phyloP scores from a whole-genome alignment of 805 yeast species.

The Monosporozyma yasuniensis region DNA sequence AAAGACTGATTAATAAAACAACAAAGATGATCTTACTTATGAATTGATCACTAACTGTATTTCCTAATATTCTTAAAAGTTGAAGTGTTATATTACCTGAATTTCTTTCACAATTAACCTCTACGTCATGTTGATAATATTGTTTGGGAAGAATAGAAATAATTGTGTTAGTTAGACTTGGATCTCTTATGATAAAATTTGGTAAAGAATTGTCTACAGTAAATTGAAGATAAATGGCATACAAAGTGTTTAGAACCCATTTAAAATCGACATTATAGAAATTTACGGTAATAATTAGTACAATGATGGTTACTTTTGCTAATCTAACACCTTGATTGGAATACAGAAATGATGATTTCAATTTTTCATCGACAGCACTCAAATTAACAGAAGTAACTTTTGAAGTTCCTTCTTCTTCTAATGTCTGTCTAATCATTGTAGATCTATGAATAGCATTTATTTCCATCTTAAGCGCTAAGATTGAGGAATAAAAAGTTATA shows the following conservation, averaged over 20 bases:
- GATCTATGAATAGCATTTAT: constrained; percentile 78
- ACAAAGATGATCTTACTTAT: constrained; percentile 70
- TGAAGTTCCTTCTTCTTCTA: constrained; percentile 88
- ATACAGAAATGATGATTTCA: constrained; percentile 41
- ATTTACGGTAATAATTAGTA: constrained; percentile 52
- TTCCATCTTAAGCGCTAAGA: constrained; percentile 80
- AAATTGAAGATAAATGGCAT: constrained; percentile 1
- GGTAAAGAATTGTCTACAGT: constrained; percentile 1
- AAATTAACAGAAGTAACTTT: constrained; percentile 11
- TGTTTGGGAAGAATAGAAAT: constrained; percentile 51
- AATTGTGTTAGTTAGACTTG: constrained; percentile 28
- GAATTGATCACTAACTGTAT: constrained; percentile 69
- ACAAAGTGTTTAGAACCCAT: constrained; percentile 34
- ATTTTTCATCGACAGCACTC: constrained; percentile 30
- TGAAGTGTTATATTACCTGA: constrained; percentile 22
- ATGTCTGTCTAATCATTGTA: constrained; percentile 61
- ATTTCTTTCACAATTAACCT: constrained; percentile 6
- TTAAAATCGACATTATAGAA: constrained; percentile 63
- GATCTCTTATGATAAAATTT: neutral
- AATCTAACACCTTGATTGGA: constrained; percentile 40
- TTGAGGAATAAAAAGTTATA: constrained; percentile 73
- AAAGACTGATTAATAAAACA: constrained; percentile 64
- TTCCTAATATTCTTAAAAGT: constrained; percentile 46
- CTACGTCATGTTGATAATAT: constrained; percentile 41
- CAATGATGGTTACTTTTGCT: constrained; percentile 50